Base-by-base conservation (phyloP, 129 eudicot genomes). In the Arctium lappa region DNA sequence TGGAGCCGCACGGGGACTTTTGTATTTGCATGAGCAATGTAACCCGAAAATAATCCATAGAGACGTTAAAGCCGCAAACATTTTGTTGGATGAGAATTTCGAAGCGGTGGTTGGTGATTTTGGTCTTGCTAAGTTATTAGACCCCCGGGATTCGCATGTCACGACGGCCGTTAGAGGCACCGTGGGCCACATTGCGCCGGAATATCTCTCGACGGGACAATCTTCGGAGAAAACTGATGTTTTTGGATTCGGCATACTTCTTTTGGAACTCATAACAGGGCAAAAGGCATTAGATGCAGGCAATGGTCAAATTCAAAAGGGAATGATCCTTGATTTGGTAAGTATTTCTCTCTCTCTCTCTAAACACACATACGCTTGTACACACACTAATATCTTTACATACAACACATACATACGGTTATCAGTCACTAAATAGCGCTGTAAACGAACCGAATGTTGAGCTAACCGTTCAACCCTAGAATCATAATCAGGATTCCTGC, bases 31-130 rank as follows among this genome's bases (percentile, higher is more conserved):
- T 36, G 99, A 96, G 40, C 99, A 96, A 63, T 91, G 95, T 81
- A 93, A 93, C 84, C 99, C 99, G 1, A 95, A 93, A 76, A 96
- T 93, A 75, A 95, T 93, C 53, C 99, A 95, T 72, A 85, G 99
- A 86, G 99, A 95, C 31, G 99, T 95, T 7, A 96, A 96, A 87
- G 98, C 98, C 1, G 99, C 98, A 50, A 96, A 96, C 60, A 93
- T 96, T 50, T 87, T 96, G 82, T 89, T 96, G 18, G 99, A 96
- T 81, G 98, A 96, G 82, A 88, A 88, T 80, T 96, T 87, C 53
- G 99, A 96, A 90, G 99, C 99, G 6, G 92, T 96, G 44, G 99
- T 96, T 46, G 99, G 99, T 68, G 99, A 96, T 93, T 96, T 96
- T 89, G 99, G 99, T 70, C 95, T 96, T 11, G 99, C 99, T 30